Evolutionary conservation across 1,284 basidiomycete species (phyloP), one percentile per base, ranked within the genome.

Genomic region (Ceratobasidium theobromae): DNA sequence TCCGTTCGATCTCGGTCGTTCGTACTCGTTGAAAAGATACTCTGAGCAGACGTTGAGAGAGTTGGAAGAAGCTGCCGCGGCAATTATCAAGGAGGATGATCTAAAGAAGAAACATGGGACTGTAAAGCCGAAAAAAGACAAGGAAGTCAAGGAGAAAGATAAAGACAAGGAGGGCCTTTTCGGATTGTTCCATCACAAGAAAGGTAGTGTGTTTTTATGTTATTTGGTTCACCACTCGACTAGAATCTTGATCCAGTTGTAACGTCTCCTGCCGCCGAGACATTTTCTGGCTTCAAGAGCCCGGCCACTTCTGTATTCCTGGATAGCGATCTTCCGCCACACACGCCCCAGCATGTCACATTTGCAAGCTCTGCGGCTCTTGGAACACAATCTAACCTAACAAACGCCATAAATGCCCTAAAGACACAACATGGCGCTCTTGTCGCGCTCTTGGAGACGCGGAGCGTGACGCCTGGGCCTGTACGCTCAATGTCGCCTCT

Each of bases 61-160:
- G 32, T 46, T 70, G 18, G 70, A 71, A 49, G 67, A 71, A 35
- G 70, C 71, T 32, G 70, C 71, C 27, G 69, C 73, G 3, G n/a
- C n/a, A n/a, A 68, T 72, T 6, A 68, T 70, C 18, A 70, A 72
- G 33, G 69, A 72, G 25, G 72, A 68, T 27, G 46, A 55, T 18
- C 46, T 52, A 12, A 60, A 65, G 49, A 57, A 58, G 45, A 52
- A 57, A 45, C 58, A 51, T 38, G 35, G 48, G 23, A 33, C 38
- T 12, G 18, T 28, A 43, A 53, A 51, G 40, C 14, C 40, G n/a
- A 53, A 62, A 41, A 64, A 66, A 57, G 58, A 67, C n/a, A 71
- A 74, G 49, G 69, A 73, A 51, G 73, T 70, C 16, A 68, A 73
- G 55, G 69, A 69, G 35, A 48, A 72, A 49, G 52, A 62, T 21